A percentile compares a stretch with the other conserved stretches of the same genome.
These are phyloP conservation scores for Xylariaceae sp. DNA, from an alignment of 2,329 filamentous ascomycete genomes.

Conservation along the genomic window DNA sequence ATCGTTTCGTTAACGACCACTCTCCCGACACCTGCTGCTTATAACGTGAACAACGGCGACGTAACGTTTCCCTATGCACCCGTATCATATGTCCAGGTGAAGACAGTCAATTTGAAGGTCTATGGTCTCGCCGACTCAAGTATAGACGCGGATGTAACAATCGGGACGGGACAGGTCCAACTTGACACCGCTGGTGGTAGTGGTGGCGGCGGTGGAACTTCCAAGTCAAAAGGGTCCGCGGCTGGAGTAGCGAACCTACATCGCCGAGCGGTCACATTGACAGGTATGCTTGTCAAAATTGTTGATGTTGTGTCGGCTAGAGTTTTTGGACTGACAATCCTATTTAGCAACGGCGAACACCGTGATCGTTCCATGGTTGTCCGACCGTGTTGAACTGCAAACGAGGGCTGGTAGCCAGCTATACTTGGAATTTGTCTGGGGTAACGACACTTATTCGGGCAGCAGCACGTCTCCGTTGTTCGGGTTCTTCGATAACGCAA, in stretches of 20 bases:
- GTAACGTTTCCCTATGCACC: no score
- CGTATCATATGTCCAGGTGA: no score
- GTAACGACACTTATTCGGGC: slow-evolving; percentile 14
- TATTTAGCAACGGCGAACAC: slow-evolving; percentile 9
- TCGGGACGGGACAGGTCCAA: background rate
- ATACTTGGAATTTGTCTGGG: slow-evolving; percentile 24
- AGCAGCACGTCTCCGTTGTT: slow-evolving; percentile 19
- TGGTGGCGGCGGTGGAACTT: background rate
- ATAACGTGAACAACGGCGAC: background rate
- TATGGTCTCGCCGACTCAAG: background rate
- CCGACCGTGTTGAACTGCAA: background rate
- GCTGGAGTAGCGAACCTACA: background rate
- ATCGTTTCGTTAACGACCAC: no score
- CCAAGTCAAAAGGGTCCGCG: no score
- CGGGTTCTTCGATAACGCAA: slow-evolving; percentile 4
- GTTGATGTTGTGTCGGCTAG: no score
- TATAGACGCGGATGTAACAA: background rate
- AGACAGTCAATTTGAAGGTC: slow-evolving; percentile 3
- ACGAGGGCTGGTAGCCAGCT: slow-evolving; percentile 14
- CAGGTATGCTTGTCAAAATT: no score
- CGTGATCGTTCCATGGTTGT: slow-evolving; percentile 10
- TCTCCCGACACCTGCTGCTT: no score
- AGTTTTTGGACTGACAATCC: no score
- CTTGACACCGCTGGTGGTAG: background rate
- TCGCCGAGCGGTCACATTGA: no score